These are phyloP conservation scores for Malania oleifera DNA, from an alignment of 164 flowering plant species.

Conservation along the genomic window DNA sequence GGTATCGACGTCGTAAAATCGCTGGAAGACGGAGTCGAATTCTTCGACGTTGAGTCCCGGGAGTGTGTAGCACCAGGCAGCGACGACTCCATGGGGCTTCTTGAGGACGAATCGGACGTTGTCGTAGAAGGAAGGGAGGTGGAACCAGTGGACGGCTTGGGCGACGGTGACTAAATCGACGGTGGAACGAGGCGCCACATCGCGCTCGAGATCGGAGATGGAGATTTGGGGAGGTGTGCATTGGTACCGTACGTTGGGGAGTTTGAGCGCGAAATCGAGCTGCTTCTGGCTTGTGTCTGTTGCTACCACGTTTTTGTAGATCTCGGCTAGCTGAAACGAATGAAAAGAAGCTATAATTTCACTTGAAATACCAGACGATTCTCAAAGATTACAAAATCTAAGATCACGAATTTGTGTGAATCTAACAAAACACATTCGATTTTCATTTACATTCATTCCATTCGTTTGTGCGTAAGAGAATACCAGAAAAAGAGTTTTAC, in stretches of 20 bases:
- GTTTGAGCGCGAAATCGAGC: conserved; percentile 1
- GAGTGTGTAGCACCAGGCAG: conserved; percentile 8
- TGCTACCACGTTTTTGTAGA: conserved; percentile 7
- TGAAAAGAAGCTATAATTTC: too few relatives aligned
- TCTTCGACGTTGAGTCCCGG: not conserved
- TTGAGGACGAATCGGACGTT: not conserved
- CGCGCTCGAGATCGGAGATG: not conserved
- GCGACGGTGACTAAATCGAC: not conserved
- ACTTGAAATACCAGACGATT: too few relatives aligned
- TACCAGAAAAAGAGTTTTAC: too few relatives aligned
- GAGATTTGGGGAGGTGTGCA: not conserved
- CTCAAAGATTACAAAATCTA: too few relatives aligned
- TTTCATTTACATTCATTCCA: too few relatives aligned
- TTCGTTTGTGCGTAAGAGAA: too few relatives aligned
- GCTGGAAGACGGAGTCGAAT: not conserved
- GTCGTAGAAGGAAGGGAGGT: conserved; percentile 1
- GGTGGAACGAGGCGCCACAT: not conserved
- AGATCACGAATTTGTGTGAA: too few relatives aligned
- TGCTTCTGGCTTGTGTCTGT: conserved; percentile 5
- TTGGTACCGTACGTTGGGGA: conserved; percentile 1
- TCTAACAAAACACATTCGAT: too few relatives aligned
- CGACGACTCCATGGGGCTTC: conserved; percentile 4
- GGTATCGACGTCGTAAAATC: not conserved
- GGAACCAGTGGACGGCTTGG: not conserved
- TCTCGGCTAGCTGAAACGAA: not conserved